Conservation (phyloP, 371 early-diverging fungal genomes). For the Haplosporangium sp. region DNA sequence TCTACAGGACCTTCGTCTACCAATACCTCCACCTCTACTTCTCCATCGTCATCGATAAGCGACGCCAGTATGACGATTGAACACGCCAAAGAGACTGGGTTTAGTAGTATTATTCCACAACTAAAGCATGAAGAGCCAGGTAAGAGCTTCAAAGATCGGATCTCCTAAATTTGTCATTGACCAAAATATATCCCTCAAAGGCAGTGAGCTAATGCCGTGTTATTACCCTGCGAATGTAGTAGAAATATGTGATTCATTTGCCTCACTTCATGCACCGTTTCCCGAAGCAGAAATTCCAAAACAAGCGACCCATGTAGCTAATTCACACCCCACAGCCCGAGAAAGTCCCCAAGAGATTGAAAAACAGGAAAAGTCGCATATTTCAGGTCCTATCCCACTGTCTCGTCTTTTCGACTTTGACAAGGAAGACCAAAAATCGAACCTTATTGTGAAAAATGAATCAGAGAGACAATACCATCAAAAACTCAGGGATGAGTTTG, state of each 20-base stretch:
- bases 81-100: conserved; percentile 44
- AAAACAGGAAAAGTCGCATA: conserved; percentile 34
- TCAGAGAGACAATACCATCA: conserved; percentile 38
- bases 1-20: conserved; percentile 42
- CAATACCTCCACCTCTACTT: conserved; percentile 39
- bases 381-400: conserved; percentile 44
- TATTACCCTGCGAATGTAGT: background rate
- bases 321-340: conserved; percentile 6
- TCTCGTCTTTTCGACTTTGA: conserved; percentile 55
- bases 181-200: background rate
- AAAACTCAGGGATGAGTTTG: conserved; percentile 42
- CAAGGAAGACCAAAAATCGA: conserved; percentile 39
- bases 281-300: conserved; percentile 22
- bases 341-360: conserved; percentile 28
- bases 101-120: conserved; percentile 38
- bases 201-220: background rate
- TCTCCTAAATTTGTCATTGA: background rate
- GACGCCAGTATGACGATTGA: conserved; percentile 46
- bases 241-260: conserved; percentile 50
- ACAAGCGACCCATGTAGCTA: background rate
- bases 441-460: conserved; percentile 41
- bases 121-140: conserved; percentile 45
- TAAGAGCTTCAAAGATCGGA: conserved; percentile 9
- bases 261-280: conserved; percentile 30
- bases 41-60: conserved; percentile 50